A percentile compares a stretch with the other conserved stretches of the same genome.
These are phyloP conservation scores for Agarophyton chilense DNA, from an alignment of 23 red algal species.

Conservation along the genomic window DNA sequence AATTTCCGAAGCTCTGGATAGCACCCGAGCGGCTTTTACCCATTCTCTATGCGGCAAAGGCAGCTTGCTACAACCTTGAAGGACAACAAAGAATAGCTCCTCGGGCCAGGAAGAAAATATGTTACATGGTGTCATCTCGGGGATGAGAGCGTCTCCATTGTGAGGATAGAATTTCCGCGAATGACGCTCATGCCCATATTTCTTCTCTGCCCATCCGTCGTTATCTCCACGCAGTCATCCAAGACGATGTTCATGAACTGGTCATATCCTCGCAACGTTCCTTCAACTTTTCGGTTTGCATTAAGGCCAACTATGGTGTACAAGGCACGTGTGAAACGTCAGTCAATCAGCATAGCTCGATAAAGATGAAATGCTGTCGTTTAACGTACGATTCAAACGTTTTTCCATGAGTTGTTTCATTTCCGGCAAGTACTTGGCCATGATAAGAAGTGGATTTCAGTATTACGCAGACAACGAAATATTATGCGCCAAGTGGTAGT, in stretches of 20 bases:
- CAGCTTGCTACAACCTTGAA: too few species aligned
- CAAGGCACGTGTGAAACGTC: background rate
- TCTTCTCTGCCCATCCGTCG: conserved; percentile 31
- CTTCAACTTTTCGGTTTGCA: conserved; percentile 80
- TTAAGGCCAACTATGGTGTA: conserved; percentile 71
- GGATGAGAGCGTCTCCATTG: conserved; percentile 46
- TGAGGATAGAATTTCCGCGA: conserved; percentile 65
- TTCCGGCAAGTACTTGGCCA: conserved; percentile 76
- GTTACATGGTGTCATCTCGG: background rate
- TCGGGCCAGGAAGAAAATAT: background rate
- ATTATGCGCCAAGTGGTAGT: too few species aligned
- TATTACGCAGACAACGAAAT: background rate
- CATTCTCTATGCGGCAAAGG: too few species aligned
- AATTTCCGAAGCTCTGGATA: too few species aligned
- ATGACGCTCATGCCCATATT: conserved; percentile 70
- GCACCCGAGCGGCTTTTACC: too few species aligned
- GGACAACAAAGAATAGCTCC: background rate
- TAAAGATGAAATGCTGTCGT: background rate
- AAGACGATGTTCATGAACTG: conserved; percentile 93
- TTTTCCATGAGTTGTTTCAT: conserved; percentile 78
- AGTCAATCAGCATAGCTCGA: background rate
- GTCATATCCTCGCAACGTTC: conserved; percentile 90
- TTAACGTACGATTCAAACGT: conserved; percentile 44
- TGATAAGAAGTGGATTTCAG: background rate
- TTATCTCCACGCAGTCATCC: conserved; percentile 71